Evolutionary conservation across 306 rosid genomes (phyloP), one percentile per base, ranked within the genome.

Genomic region (Malus fusca): DNA sequence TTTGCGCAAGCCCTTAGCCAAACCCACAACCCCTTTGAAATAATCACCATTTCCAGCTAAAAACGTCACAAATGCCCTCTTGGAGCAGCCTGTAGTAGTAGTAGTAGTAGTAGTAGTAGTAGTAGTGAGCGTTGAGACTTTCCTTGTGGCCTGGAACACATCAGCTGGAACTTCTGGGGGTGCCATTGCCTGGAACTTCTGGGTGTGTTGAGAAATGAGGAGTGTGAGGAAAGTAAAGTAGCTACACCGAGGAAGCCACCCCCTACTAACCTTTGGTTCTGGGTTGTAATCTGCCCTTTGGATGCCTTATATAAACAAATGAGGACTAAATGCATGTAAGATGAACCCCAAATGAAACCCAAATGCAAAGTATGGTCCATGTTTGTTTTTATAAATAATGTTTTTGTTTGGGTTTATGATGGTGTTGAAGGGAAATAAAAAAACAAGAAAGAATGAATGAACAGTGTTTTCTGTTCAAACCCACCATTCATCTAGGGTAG

Each of bases 41-140:
- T 87, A 89, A 56, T 87, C 94, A 0, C 88, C 94, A 53, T 76
- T 73, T 5, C 91, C 94, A 18, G 91, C 91, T 73, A 89, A 84
- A 75, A 89, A 89, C 11, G 91, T 85, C 53, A 89, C 85, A 60
- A 69, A 89, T 5, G 88, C 91, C 68, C 86, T 84, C 58, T 67
- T 84, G 17, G 80, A 73, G 44, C 69, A 73, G 65, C 55, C 55
- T 15, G 78, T 71, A 22, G 69, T 46, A 1, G 40, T 6, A 26
- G 18, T 22, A 56, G 53, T 6, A 26, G 18, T 22, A 56, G 53
- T 52, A 1, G 40, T 6, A 26, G 18, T 22, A 56, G 53, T 6
- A 26, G 18, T 22, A 56, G 53, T 52, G 11, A 65, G 53, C 4
- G 69, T 28, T 3, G 65, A 81, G 30, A 79, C 81, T 75, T 77